Evolutionary conservation across 163 green algal genomes (phyloP).

Genomic region (Chlamydomonas reinhardtii): DNA sequence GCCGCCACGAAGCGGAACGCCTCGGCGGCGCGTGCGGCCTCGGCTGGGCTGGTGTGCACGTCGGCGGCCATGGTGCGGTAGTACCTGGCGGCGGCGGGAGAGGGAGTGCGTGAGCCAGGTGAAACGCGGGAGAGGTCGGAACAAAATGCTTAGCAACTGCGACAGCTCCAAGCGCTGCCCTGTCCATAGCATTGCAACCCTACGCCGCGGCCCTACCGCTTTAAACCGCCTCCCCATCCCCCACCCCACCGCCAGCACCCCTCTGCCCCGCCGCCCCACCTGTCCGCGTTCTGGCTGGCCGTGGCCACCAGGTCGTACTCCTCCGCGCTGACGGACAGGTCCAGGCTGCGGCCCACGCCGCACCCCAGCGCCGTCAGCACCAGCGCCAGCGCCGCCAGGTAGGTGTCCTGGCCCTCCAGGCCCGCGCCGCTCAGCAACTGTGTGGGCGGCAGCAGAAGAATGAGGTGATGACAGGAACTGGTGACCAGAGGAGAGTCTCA

Average conservation of each 20-base stretch:
- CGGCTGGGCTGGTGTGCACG: slow-evolving; percentile 34
- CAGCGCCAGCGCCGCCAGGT: slow-evolving; percentile 51
- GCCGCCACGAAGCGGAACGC: slow-evolving; percentile 66
- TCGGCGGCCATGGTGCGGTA: slow-evolving; percentile 66
- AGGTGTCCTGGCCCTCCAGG: neutral
- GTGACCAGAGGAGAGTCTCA: no score
- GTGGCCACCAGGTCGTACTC: slow-evolving; percentile 67
- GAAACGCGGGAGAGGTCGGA: no score
- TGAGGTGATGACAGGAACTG: no score
- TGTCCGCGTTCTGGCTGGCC: slow-evolving; percentile 68
- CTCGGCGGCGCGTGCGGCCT: slow-evolving; percentile 53
- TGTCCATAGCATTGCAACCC: no score
- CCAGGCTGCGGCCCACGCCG: slow-evolving; percentile 54
- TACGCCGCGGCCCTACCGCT: no score
- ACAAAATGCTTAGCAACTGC: no score
- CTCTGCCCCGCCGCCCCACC: slow-evolving; percentile 35
- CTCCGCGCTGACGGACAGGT: slow-evolving; percentile 58
- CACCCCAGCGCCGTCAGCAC: slow-evolving; percentile 48
- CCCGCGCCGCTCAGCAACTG: slow-evolving; percentile 23
- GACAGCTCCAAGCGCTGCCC: no score
- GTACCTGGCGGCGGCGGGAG: slow-evolving; percentile 48
- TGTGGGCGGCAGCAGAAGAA: no score
- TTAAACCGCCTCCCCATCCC: no score
- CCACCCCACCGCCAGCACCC: no score
- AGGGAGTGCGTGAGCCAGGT: no score